Evolutionary conservation across 202 grass and related monocot genomes (phyloP), one percentile per base, ranked within the genome.

Genomic region (Elaeis oleifera): DNA sequence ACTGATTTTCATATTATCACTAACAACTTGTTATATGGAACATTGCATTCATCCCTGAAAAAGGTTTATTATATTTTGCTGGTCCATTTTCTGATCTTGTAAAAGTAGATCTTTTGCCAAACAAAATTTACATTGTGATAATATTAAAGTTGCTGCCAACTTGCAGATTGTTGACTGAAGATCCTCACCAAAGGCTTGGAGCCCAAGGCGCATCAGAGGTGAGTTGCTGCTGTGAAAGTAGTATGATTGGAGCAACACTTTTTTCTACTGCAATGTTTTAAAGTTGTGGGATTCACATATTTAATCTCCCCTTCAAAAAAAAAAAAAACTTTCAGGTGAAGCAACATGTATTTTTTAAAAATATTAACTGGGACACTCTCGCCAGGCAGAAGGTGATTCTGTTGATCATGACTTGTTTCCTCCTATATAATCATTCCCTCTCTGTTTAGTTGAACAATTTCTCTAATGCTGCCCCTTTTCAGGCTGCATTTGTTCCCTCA

Each of bases 401-500:
- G 55, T 50, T 56, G 73, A 32, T 66, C 28, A 44, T 14, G 36
- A 44, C 36, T 44, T 44, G 36, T 44, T 44, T 44, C 36, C 36
- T 44, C 9, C 36, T 44, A 44, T 9, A 67, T 23, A 3, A 52
- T 88, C 56, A 66, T 68, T 52, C 5, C 76, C 60, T 61, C 72
- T 5, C 29, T 63, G 51, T 49, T 72, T 50, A 2, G n/a, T 48
- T 16, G 60, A 50, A 53, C 60, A 69, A 58, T 9, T 62, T 18
- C 60, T 73, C 78, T 75, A 55, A 67, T 62, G 23, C 24, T 77
- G 56, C 61, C 55, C 36, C 17, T 74, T 84, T 76, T 83, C 89
- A 99, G 95, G 95, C 89, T 79, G 85, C 85, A 54, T 99, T 99
- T 78, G 85, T 99, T 82, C 95, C 95, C 21, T 87, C 95, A 49